These are phyloP conservation scores for Clonostachys rhizophaga DNA, from an alignment of 2,329 filamentous ascomycete genomes.

Conservation along the genomic window DNA sequence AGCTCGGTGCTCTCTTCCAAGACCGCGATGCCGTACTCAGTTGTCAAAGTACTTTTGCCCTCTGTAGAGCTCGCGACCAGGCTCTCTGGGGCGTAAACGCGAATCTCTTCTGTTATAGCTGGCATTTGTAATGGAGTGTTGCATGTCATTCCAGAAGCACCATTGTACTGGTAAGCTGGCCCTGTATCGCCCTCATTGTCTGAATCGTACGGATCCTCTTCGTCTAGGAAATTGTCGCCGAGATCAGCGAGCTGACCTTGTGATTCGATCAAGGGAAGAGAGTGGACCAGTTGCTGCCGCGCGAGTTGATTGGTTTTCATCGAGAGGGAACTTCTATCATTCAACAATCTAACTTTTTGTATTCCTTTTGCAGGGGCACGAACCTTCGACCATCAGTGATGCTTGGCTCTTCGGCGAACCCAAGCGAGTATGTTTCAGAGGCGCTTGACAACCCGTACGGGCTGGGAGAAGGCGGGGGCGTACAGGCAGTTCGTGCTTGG, in stretches of 20 bases:
- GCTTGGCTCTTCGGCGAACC: slow-evolving; percentile 2
- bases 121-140: not conserved
- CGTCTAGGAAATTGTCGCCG: not conserved
- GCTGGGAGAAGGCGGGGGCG: slow-evolving; percentile 10
- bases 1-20: slow-evolving; percentile 50
- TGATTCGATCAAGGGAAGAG: slow-evolving; percentile 1
- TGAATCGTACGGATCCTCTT: not conserved
- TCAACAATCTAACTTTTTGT: not conserved
- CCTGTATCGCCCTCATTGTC: not conserved
- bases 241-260: slow-evolving; percentile 1
- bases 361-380: not conserved
- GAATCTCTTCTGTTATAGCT: not conserved
- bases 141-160: not conserved
- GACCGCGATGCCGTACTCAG: slow-evolving; percentile 44
- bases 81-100: not conserved
- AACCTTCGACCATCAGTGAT: slow-evolving; percentile 4
- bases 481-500: slow-evolving; percentile 4
- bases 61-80: not conserved
- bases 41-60: not conserved
- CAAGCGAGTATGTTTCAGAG: not conserved
- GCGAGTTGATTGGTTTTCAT: slow-evolving; percentile 1
- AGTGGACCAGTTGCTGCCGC: slow-evolving; percentile 1
- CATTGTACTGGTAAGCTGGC: slow-evolving; percentile 1
- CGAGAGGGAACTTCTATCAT: not conserved
- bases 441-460: not conserved